These are phyloP conservation scores for Zalaria sp. DNA, from an alignment of 2,329 filamentous ascomycete species.

Conservation along the genomic window DNA sequence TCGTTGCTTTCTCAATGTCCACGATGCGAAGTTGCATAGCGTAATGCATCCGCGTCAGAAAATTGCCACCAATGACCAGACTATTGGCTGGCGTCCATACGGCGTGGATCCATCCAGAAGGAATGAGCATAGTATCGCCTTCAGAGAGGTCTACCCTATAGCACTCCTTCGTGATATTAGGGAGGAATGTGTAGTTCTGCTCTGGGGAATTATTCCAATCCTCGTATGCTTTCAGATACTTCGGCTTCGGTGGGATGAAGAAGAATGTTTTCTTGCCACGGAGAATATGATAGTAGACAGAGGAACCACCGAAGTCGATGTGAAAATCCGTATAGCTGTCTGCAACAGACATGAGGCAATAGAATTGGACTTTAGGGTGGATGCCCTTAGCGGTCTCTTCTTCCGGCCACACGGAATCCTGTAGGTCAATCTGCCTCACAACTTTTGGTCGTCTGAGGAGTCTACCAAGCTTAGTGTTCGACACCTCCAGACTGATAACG, in stretches of 20 bases:
- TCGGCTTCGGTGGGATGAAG: slow-evolving; percentile 55
- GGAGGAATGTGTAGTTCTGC: slow-evolving; percentile 52
- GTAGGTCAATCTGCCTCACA: slow-evolving; percentile 48
- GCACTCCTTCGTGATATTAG: slow-evolving; percentile 50
- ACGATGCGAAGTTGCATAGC: slow-evolving; percentile 52
- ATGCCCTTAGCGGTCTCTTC: slow-evolving; percentile 39
- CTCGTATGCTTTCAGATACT: slow-evolving; percentile 56
- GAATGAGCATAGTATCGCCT: slow-evolving; percentile 57
- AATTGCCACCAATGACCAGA: slow-evolving; percentile 58
- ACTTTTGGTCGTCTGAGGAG: slow-evolving; percentile 49
- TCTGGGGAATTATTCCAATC: slow-evolving; percentile 55
- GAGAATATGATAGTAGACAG: slow-evolving; percentile 56
- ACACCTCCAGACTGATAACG: slow-evolving; percentile 56
- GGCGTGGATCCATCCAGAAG: slow-evolving; percentile 58
- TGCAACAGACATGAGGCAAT: slow-evolving; percentile 56
- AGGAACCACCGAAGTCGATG: slow-evolving; percentile 58
- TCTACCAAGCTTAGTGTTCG: slow-evolving; percentile 46
- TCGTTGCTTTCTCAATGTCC: slow-evolving; percentile 53
- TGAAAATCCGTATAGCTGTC: slow-evolving; percentile 62
- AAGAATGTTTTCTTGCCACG: slow-evolving; percentile 58
- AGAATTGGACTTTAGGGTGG: slow-evolving; percentile 52
- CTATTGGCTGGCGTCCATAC: slow-evolving; percentile 59
- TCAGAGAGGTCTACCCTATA: slow-evolving; percentile 51
- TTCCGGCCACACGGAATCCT: slow-evolving; percentile 41
- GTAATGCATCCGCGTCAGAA: slow-evolving; percentile 50